phyloP scores from a whole-genome alignment of 2,329 filamentous ascomycete genomes.

The Whalleya microplaca region DNA sequence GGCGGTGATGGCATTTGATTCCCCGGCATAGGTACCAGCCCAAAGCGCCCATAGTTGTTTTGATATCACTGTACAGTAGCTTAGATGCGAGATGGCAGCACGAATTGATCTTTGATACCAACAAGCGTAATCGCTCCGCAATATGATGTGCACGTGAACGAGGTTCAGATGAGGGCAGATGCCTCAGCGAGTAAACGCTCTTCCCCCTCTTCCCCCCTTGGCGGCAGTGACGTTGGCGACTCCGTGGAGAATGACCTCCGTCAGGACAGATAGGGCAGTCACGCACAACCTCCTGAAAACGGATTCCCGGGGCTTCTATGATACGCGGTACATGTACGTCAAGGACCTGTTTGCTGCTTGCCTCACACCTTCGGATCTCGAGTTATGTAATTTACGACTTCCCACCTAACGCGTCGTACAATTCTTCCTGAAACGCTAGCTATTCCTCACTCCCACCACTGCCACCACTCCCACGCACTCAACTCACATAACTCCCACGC shows the following conservation, averaged over 20 bases:
- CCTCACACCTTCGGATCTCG: no score
- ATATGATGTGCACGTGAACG: neutral
- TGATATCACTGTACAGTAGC: neutral
- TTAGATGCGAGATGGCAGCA: neutral
- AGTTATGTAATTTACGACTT: neutral
- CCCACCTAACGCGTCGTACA: neutral
- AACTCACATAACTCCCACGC: no score
- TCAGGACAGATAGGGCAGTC: neutral
- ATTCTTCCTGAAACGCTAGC: neutral
- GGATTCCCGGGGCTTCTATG: no score
- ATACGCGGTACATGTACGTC: neutral
- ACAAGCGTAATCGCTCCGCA: neutral
- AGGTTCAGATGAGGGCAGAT: neutral
- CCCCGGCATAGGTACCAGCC: neutral
- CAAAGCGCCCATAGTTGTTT: neutral
- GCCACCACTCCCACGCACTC: no score
- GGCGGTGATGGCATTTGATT: conserved; percentile 14
- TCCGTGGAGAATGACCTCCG: neutral
- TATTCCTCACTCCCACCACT: neutral
- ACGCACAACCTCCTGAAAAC: neutral
- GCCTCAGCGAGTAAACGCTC: neutral
- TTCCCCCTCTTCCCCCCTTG: neutral
- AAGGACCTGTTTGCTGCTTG: neutral
- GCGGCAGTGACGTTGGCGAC: neutral
- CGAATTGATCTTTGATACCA: neutral